A percentile compares a stretch with the other conserved stretches of the same genome.
Conservation (phyloP, 176 grass and related monocot species). For the Tillandsia fasciculata region DNA sequence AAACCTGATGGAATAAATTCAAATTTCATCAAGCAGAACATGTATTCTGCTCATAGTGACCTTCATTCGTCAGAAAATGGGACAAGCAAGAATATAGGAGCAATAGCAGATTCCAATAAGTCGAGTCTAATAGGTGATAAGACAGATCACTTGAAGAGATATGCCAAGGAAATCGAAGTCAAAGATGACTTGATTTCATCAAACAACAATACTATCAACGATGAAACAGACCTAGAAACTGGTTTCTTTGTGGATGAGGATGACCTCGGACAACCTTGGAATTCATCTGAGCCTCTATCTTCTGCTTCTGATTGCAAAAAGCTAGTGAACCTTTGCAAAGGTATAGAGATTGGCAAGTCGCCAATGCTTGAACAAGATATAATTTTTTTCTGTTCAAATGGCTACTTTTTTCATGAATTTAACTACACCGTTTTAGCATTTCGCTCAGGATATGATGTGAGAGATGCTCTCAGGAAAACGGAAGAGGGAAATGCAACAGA, state of each 20-base stretch:
- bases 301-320: constrained; percentile 6
- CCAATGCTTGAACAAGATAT: constrained; percentile 3
- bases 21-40: constrained; percentile 10
- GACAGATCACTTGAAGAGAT: not conserved
- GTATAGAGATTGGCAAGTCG: constrained; percentile 10
- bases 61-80: constrained; percentile 15
- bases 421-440: constrained; percentile 19
- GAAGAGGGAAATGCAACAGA: constrained; percentile 11
- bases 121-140: not conserved
- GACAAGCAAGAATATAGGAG: constrained; percentile 10
- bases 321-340: constrained; percentile 2
- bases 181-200: constrained; percentile 16
- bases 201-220: constrained; percentile 6
- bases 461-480: constrained; percentile 18
- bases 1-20: constrained; percentile 44
- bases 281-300: constrained; percentile 9
- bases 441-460: constrained; percentile 9
- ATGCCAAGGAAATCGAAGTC: constrained; percentile 2
- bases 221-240: constrained; percentile 30
- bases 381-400: constrained; percentile 10
- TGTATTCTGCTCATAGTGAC: not conserved
- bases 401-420: not conserved
- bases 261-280: constrained; percentile 12
- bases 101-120: constrained; percentile 12
- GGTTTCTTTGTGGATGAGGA: constrained; percentile 20